phyloP scores from a whole-genome alignment of 495 filamentous ascomycete genomes.

The Podospora didyma region DNA sequence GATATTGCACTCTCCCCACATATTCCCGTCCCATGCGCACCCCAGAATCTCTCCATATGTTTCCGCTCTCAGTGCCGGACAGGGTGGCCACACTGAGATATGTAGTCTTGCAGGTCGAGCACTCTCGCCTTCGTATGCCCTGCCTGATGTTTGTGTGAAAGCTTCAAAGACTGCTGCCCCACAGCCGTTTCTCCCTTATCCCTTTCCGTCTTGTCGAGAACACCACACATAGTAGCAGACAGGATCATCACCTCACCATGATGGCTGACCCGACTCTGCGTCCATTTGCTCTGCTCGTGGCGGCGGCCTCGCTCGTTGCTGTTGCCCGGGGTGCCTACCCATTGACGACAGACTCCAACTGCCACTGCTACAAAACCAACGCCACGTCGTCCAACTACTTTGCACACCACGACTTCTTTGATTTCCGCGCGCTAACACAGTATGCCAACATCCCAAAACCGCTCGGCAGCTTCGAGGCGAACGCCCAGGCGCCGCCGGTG shows the following conservation, averaged over 20 bases:
- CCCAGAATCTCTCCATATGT: neutral
- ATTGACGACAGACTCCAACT: conserved; percentile 40
- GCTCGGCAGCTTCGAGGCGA: conserved; percentile 19
- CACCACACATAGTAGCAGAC: no score
- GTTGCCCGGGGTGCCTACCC: conserved; percentile 25
- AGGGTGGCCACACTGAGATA: conserved; percentile 1
- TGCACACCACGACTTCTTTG: conserved; percentile 61
- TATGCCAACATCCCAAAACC: conserved; percentile 23
- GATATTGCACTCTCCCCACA: conserved; percentile 10
- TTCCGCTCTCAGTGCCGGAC: conserved; percentile 2
- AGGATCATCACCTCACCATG: conserved; percentile 3
- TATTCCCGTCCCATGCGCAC: neutral
- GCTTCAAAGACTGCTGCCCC: neutral
- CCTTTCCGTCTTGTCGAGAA: no score
- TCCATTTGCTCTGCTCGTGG: conserved; percentile 14
- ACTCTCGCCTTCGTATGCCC: neutral
- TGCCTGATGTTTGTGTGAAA: neutral
- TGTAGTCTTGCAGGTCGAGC: neutral
- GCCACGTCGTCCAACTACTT: conserved; percentile 51
- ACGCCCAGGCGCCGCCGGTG: conserved; percentile 28
- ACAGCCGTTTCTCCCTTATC: neutral
- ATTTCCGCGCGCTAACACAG: conserved; percentile 53
- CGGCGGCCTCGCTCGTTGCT: conserved; percentile 11
- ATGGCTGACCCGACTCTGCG: neutral
- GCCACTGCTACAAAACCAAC: conserved; percentile 47